Evolutionary conservation across 495 filamentous ascomycete genomes (phyloP).

Genomic region (Lophiotrema nucula): DNA sequence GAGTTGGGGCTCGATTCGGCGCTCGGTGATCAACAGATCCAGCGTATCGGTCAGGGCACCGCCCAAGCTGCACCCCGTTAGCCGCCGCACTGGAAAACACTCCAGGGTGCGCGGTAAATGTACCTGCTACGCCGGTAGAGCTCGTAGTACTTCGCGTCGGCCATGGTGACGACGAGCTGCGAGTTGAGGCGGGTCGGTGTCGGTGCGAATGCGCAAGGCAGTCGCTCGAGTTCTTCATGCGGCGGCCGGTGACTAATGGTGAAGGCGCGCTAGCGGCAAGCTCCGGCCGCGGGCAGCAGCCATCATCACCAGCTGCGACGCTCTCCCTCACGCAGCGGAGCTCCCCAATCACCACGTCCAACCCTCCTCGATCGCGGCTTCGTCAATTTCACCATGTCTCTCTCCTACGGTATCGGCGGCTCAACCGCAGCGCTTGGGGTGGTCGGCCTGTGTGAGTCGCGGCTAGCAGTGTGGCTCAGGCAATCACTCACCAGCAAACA

Average conservation of each 20-base stretch:
- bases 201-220: not conserved
- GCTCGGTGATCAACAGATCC: slow-evolving; percentile 88
- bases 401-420: slow-evolving; percentile 66
- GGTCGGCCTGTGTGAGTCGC: slow-evolving; percentile 77
- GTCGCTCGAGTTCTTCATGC: not conserved
- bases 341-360: not conserved
- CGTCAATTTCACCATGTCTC: slow-evolving; percentile 42
- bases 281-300: slow-evolving; percentile 12
- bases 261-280: slow-evolving; percentile 13
- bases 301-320: slow-evolving; percentile 15
- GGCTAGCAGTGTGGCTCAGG: slow-evolving; percentile 10
- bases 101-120: slow-evolving; percentile 6
- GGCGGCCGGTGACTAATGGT: not conserved
- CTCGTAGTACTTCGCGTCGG: slow-evolving; percentile 70
- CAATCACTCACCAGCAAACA: slow-evolving; percentile 48
- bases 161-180: slow-evolving; percentile 33
- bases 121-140: slow-evolving; percentile 97
- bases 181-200: not conserved
- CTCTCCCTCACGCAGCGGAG: slow-evolving; percentile 2
- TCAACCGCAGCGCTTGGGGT: slow-evolving; percentile 70
- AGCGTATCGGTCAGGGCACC: slow-evolving; percentile 91
- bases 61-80: slow-evolving; percentile 68
- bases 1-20: slow-evolving; percentile 92
- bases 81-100: not conserved
- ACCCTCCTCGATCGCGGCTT: too few species aligned